phyloP scores from a whole-genome alignment of 2,329 filamentous ascomycete species.

The Hypoxylon sp. region DNA sequence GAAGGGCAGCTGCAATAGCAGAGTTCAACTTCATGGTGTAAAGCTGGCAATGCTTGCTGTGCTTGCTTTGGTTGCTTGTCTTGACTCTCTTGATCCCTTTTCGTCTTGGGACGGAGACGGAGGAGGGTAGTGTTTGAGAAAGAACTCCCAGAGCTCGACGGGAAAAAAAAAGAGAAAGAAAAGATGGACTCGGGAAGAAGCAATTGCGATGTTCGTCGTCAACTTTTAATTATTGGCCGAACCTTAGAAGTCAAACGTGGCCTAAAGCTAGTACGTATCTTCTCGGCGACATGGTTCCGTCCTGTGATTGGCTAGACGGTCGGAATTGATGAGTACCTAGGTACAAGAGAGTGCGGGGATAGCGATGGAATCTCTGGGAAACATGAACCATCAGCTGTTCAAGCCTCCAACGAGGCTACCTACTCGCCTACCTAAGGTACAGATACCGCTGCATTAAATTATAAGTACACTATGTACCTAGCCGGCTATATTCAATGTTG shows the following conservation, averaged over 20 bases:
- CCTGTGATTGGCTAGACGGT: constrained; percentile 41
- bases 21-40: constrained; percentile 86
- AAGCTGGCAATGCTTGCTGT: constrained; percentile 28
- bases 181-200: constrained; percentile 46
- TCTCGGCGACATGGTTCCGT: constrained; percentile 36
- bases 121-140: constrained; percentile 49
- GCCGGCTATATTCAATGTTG: background rate
- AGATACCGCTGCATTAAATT: constrained; percentile 8
- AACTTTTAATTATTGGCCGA: constrained; percentile 50
- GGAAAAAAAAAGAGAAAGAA: constrained; percentile 51
- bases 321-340: constrained; percentile 25
- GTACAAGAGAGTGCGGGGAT: constrained; percentile 41
- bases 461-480: background rate
- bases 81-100: constrained; percentile 37
- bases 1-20: constrained; percentile 81
- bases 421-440: constrained; percentile 9
- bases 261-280: constrained; percentile 50
- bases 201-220: constrained; percentile 40
- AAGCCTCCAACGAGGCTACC: constrained; percentile 25
- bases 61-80: constrained; percentile 14
- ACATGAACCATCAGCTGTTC: constrained; percentile 8
- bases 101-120: constrained; percentile 36
- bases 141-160: constrained; percentile 59
- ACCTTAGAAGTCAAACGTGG: constrained; percentile 53
- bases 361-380: constrained; percentile 43